Evolutionary conservation across 176 grass and related monocot genomes (phyloP), one percentile per base, ranked within the genome.

Genomic region (Zizania latifolia): DNA sequence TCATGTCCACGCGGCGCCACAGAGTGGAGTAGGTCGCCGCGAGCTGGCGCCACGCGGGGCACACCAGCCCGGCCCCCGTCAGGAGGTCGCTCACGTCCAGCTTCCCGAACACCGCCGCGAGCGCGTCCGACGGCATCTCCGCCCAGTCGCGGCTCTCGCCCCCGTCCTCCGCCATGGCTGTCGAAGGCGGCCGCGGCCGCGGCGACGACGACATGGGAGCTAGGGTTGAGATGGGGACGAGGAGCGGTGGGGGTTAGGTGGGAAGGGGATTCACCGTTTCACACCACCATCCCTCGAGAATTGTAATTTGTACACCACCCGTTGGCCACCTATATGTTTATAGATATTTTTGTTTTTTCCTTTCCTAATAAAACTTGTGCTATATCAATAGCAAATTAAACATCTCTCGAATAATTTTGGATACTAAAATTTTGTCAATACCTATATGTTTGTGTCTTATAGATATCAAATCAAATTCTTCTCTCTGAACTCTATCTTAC

Each of bases 1-100:
- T 72, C 84, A 87, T 82, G 35, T 82, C 72, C 31, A 87, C 65
- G 13, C 56, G 57, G 41, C 84, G 84, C 78, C 78, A 87, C 65
- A 82, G 44, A 43, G 35, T 81, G 78, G 65, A 46, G 51, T 82
- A 55, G 7, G 15, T 55, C 1, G 46, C 71, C 6, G 58, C 65
- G 12, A 81, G 72, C 1, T 61, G 76, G 38, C 65, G 63, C 79
- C 79, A 87, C 19, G 85, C 57, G 43, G 36, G 46, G 79, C 85
- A 87, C 4, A 87, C 85, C 34, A 71, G 48, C 57, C 66, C 78
- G 46, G 65, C 72, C n/a, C 85, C 55, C 10, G 35, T 65, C 44
- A 87, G 28, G 57, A 87, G 59, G 35, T 82, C 71, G 1, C 23
- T 2, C 45, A 28, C 56, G 29, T 77, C 85, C 58, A 82, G 58